These are phyloP conservation scores for Coprinellus aureogranulatus DNA, from an alignment of 768 basidiomycete genomes.

Conservation along the genomic window DNA sequence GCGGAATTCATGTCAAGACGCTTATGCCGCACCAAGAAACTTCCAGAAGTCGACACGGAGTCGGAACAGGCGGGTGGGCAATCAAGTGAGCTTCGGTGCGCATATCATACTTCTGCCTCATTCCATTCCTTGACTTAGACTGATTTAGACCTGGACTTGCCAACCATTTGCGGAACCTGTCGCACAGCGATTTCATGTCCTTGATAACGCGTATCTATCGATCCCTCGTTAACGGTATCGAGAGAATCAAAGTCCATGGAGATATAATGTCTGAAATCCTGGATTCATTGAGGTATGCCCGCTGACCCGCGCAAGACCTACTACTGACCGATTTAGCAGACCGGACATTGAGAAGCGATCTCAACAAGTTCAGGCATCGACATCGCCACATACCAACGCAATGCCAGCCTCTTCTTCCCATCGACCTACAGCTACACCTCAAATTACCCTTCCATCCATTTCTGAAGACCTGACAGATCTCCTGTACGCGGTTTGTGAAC, in stretches of 20 bases:
- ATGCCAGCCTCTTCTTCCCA: slow-evolving; percentile 33
- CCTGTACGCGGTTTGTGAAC: slow-evolving; percentile 76
- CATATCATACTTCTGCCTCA: not conserved
- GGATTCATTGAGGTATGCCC: slow-evolving; percentile 38
- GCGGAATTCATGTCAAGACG: not conserved
- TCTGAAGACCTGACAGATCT: slow-evolving; percentile 74
- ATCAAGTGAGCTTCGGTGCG: slow-evolving; percentile 18
- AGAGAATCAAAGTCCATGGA: slow-evolving; percentile 65
- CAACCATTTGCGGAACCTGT: slow-evolving; percentile 61
- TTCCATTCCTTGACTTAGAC: not conserved
- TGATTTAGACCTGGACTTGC: slow-evolving; percentile 42
- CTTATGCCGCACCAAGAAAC: slow-evolving; percentile 42
- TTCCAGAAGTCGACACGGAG: slow-evolving; percentile 58
- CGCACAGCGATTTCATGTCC: slow-evolving; percentile 63
- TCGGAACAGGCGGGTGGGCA: slow-evolving; percentile 38
- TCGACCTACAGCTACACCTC: slow-evolving; percentile 8
- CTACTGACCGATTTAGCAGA: not conserved
- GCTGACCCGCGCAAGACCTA: not conserved
- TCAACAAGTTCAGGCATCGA: not conserved
- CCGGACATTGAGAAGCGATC: not conserved
- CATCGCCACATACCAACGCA: not conserved
- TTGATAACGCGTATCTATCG: slow-evolving; percentile 62
- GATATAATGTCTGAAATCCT: slow-evolving; percentile 56
- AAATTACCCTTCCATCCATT: slow-evolving; percentile 42
- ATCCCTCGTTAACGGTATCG: slow-evolving; percentile 60